A percentile compares a stretch with the other conserved stretches of the same genome.
Conservation (phyloP, 305 asterid species). For the Solanum hybrid region DNA sequence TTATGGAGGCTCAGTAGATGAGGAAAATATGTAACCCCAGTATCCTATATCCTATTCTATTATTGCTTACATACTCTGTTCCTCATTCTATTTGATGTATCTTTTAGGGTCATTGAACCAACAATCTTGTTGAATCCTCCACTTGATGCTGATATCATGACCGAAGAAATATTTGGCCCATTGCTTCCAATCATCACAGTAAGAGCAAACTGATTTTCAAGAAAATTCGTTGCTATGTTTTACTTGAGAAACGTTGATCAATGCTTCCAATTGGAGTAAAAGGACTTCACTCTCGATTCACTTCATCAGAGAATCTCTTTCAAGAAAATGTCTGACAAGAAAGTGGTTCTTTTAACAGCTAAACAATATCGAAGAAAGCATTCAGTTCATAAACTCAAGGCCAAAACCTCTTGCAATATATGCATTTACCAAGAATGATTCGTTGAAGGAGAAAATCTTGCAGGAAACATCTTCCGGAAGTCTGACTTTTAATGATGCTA, state of each 20-base stretch:
- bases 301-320: background rate
- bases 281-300: background rate
- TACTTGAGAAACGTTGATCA: background rate
- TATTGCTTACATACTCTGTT: background rate
- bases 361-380: conserved; percentile 71
- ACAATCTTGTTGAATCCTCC: conserved; percentile 92
- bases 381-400: conserved; percentile 55
- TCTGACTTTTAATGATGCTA: conserved; percentile 69
- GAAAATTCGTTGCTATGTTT: background rate
- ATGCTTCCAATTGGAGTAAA: background rate
- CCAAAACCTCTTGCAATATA: conserved; percentile 75
- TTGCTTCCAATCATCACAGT: conserved; percentile 87
- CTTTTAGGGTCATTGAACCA: conserved; percentile 71
- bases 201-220: conserved; percentile 13
- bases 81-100: background rate
- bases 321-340: background rate
- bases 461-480: conserved; percentile 83
- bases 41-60: background rate
- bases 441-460: conserved; percentile 44
- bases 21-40: conserved; percentile 43
- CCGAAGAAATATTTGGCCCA: conserved; percentile 91
- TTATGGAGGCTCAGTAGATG: conserved; percentile 70
- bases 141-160: conserved; percentile 66
- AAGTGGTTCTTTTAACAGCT: conserved; percentile 33
- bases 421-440: conserved; percentile 59